These are phyloP conservation scores for Syncephalis fuscata DNA, from an alignment of 371 early-diverging fungal genomes.

Conservation along the genomic window DNA sequence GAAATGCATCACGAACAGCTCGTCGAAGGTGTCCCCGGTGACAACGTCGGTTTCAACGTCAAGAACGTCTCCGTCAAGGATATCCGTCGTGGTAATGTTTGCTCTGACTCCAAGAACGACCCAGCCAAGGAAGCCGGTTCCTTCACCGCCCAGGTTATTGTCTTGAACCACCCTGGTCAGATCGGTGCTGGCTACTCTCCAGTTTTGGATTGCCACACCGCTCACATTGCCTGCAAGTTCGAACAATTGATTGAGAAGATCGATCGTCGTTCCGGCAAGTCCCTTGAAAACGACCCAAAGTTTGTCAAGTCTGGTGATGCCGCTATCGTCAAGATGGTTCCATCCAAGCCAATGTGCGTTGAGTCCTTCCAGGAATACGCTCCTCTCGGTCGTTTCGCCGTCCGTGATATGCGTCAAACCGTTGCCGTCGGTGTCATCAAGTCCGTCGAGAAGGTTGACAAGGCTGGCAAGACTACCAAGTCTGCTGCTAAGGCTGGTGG, in stretches of 20 bases:
- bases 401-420: constrained; percentile 93
- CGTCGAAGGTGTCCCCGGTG: constrained; percentile 86
- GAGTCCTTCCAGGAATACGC: constrained; percentile 87
- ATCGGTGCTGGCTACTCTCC: constrained; percentile 81
- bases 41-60: constrained; percentile 97
- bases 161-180: constrained; percentile 94
- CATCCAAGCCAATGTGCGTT: constrained; percentile 93
- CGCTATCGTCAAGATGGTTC: constrained; percentile 88
- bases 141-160: constrained; percentile 91
- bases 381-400: constrained; percentile 92
- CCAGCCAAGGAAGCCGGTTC: constrained; percentile 87
- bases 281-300: constrained; percentile 76
- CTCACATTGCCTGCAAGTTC: constrained; percentile 94
- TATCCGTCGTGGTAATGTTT: constrained; percentile 93
- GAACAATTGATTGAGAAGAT: constrained; percentile 84
- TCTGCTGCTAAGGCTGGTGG: too few relatives aligned
- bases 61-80: constrained; percentile 94
- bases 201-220: constrained; percentile 93
- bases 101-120: constrained; percentile 94
- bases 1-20: constrained; percentile 97
- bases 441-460: constrained; percentile 66
- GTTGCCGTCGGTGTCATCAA: constrained; percentile 94
- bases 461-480: constrained; percentile 40
- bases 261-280: constrained; percentile 91
- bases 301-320: constrained; percentile 89